Conservation (phyloP, 352 stramenopile genomes). For the Phytophthora pistaciae region DNA sequence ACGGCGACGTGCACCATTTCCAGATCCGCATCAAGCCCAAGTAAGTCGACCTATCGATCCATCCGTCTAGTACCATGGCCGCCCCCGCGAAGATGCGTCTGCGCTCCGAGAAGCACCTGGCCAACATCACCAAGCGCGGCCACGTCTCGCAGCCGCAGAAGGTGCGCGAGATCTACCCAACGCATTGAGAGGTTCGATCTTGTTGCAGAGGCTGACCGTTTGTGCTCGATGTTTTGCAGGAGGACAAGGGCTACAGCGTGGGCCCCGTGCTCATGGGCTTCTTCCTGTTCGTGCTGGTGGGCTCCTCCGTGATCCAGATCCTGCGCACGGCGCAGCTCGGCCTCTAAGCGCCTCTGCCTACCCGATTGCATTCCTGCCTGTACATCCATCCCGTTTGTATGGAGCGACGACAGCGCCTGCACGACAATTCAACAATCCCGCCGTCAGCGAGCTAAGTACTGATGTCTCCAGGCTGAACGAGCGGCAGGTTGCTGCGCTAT, state of each 20-base stretch:
- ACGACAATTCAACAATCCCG: not conserved
- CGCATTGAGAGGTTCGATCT: not conserved
- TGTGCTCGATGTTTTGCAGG: constrained; percentile 33
- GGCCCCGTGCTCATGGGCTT: constrained; percentile 86
- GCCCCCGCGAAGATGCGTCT: constrained; percentile 86
- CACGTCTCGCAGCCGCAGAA: constrained; percentile 81
- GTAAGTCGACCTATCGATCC: not conserved
- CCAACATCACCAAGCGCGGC: constrained; percentile 91
- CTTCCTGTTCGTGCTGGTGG: constrained; percentile 90
- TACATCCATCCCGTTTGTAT: constrained; percentile 4
- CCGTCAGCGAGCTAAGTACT: not conserved
- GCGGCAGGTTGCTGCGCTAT: constrained; percentile 1
- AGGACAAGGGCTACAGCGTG: constrained; percentile 78
- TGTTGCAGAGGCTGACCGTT: not conserved
- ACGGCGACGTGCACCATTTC: constrained; percentile 25
- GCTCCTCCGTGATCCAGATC: constrained; percentile 90
- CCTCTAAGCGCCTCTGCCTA: constrained; percentile 45
- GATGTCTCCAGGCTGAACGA: not conserved
- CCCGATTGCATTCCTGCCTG: not conserved
- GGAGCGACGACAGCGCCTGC: constrained; percentile 10
- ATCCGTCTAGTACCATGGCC: constrained; percentile 30
- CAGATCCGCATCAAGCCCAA: constrained; percentile 26
- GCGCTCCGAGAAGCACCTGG: constrained; percentile 87
- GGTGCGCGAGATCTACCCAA: constrained; percentile 40
- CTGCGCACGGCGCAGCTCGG: constrained; percentile 80